Evolutionary conservation across 176 grass and related monocot species (phyloP), one percentile per base, ranked within the genome.

Genomic region (Zoysia japonica): DNA sequence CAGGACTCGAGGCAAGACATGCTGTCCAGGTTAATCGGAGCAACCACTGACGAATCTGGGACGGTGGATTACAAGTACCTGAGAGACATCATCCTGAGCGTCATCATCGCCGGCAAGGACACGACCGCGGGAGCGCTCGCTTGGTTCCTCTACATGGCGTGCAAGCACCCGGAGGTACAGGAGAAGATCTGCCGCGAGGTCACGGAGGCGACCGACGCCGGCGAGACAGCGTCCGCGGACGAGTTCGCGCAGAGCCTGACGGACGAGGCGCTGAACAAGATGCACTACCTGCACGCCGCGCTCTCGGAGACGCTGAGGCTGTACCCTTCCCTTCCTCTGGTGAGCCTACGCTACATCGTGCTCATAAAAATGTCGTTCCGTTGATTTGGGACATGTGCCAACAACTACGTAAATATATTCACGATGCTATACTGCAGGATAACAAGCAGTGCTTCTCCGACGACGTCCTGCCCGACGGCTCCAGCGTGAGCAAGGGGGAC

Each of bases 61-160:
- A 82, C 61, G 16, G 81, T 90, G 39, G 69, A 83, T 14, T 61
- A 70, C 75, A 82, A 86, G 76, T 90, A 93, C 15, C 70, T 93
- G 62, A 61, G 91, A 43, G 88, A 90, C 76, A 90, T 93, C 63
- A 88, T 90, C 38, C 77, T 88, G 48, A 86, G 72, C 80, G 86
- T 93, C 1, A 83, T 90, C 43, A 84, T 93, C 39, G 91, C 88
- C 11, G 88, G 91, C 14, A 93, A 90, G 82, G 91, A 90, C 68
- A 82, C 88, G 5, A 88, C 88, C 0, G 88, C 91, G 3, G 83
- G 88, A 1, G 60, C 72, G 2, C 86, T 93, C 0, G 35, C 91
- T n/a, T 91, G 91, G 91, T 93, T 93, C 62, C 70, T 93, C 38
- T 90, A 84, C 80, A 86, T 90, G 91, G 59, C 85, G 39, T 90